Base-by-base conservation (phyloP, 164 flowering plant genomes). In the Macadamia tetraphylla region DNA sequence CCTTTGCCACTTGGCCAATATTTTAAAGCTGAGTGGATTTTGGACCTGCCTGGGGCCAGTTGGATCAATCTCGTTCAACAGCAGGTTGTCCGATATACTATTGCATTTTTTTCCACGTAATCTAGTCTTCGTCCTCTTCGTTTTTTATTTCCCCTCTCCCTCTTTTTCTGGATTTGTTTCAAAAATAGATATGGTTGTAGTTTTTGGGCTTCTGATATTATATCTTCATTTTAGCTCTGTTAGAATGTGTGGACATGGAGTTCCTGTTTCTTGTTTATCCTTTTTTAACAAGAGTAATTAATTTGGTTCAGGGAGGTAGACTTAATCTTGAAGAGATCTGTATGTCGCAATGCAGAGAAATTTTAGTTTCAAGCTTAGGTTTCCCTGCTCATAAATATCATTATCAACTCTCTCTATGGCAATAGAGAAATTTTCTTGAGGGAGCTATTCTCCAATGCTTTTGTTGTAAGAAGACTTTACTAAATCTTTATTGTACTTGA, bases 321-420 rank as follows among this genome's bases (percentile, higher is more conserved):
- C 67, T 88, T 89, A 4, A 88, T 88, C 67, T 86, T 90, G 9
- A 85, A 85, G 78, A 85, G 70, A 65, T 66, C 82, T 1, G 83
- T 88, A 65, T 87, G 93, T 32, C 72, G 74, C 71, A 85, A 63
- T 69, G 93, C 88, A 71, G 64, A 62, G 49, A 62, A 40, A 29
- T 62, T 62, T 8, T 49, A 62, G 51, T 62, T 62, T 18, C 49
- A 62, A 42, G 64, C 64, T 15, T 49, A 62, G 64, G 51, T 62
- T 43, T 62, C 64, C 18, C 64, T 12, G 51, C 64, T 62, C 64
- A 17, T 62, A 29, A 29, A 40, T 18, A 40, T 62, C 5, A 6
- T 62, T 42, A 43, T 62, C 64, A 62, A 62, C 32, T 40, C 64
- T 43, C 49, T 62, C 18, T 62, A 62, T 42, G 17, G 49, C 48